Evolutionary conservation across 305 asterid species (phyloP), one percentile per base, ranked within the genome.

Genomic region (Fraxinus ornus): DNA sequence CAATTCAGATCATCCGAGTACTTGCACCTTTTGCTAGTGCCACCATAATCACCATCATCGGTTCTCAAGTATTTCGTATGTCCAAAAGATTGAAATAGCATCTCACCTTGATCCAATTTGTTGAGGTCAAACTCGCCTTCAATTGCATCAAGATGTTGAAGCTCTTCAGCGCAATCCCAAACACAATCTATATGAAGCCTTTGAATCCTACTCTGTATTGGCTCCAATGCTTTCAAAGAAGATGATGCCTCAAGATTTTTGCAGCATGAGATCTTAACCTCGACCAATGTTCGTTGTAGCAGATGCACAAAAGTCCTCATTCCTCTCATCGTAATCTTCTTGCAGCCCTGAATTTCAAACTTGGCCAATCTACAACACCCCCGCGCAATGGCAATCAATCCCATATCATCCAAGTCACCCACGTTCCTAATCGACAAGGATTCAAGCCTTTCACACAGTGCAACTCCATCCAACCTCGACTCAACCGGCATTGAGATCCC

Each of bases 321-420:
- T 30, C 99, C 99, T 64, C 81, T 90, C 86, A 88, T 78, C 0
- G 97, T 93, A 55, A 94, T 89, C 74, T 83, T 90, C 88, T 88
- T 90, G 85, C 99, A 95, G 36, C 99, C 97, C 39, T 87, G 89
- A 80, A 94, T 86, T 85, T 95, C 98, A 78, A 95, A 93, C 90
- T 87, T 90, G 3, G 90, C 80, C 82, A 94, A 84, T 75, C 88
- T 90, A 85, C 87, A 88, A 82, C 99, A 95, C 49, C 99, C 99
- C 86, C 97, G 91, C 10, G 86, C 98, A 36, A 95, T 94, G 35
- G 95, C 99, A 60, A 95, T 94, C 90, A 95, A 85, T 24, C 98
- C 97, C 94, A 94, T 91, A 82, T 95, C 97, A 47, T 85, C 85
- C 85, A 95, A 84, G 87, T 94, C 98, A 32, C 89, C 96, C 7